Percentiles rank a stretch among this genome's conserved stretches.
Conservation (phyloP, 2,329 filamentous ascomycete species). For the Alternaria viburni region DNA sequence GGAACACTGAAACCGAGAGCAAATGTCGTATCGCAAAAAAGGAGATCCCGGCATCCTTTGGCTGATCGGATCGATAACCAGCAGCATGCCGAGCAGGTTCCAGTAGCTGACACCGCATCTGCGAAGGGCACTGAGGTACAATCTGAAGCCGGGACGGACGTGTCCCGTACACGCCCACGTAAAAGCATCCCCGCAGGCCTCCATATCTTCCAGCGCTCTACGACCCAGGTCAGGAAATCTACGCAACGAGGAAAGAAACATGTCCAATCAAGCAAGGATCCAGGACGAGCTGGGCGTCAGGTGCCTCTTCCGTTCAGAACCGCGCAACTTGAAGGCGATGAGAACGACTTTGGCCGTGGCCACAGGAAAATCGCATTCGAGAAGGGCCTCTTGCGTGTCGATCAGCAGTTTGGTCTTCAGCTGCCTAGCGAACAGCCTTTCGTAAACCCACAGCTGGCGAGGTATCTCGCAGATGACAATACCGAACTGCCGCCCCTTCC, state of each 20-base stretch:
- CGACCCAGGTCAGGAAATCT: neutral
- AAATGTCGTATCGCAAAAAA: conserved; percentile 4
- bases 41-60: conserved; percentile 20
- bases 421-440: conserved; percentile 14
- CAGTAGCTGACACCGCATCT: neutral
- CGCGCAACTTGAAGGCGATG: conserved; percentile 54
- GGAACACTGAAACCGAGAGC: conserved; percentile 46
- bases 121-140: neutral
- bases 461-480: conserved; percentile 43
- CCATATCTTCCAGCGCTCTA: conserved; percentile 17
- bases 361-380: conserved; percentile 50
- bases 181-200: conserved; percentile 12
- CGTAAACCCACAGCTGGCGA: conserved; percentile 38
- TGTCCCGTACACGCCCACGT: neutral
- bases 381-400: conserved; percentile 36
- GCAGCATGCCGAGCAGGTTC: conserved; percentile 11
- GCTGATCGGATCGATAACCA: conserved; percentile 25
- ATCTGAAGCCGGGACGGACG: neutral
- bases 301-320: conserved; percentile 29
- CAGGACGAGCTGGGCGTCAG: neutral
- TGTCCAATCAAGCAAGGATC: neutral
- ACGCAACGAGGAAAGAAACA: conserved; percentile 1
- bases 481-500: conserved; percentile 26
- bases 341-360: conserved; percentile 43
- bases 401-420: conserved; percentile 31